A percentile compares a stretch with the other conserved stretches of the same genome.
Conservation (phyloP, 768 basidiomycete species). For the Suillus subaureus region DNA sequence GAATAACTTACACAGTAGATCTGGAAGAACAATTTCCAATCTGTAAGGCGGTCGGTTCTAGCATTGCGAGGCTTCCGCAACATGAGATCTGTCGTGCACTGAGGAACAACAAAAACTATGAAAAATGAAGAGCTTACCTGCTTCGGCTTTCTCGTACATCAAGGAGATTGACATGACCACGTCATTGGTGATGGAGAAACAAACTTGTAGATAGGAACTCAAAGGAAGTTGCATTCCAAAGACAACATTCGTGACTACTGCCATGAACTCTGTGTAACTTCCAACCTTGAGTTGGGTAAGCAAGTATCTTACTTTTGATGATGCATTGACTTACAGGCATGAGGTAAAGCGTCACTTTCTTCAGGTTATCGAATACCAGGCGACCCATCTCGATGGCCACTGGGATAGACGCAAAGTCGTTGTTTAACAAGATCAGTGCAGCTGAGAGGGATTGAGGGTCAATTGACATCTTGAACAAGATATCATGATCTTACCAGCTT, state of each 20-base stretch:
- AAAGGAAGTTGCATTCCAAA: slow-evolving; percentile 61
- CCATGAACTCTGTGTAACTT: slow-evolving; percentile 61
- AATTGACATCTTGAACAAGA: neutral
- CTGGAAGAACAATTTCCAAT: slow-evolving; percentile 51
- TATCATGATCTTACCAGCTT: slow-evolving; percentile 43
- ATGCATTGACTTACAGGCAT: slow-evolving; percentile 38
- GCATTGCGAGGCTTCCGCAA: slow-evolving; percentile 50
- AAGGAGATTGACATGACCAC: slow-evolving; percentile 53
- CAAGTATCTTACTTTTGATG: slow-evolving; percentile 6
- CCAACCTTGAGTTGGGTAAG: slow-evolving; percentile 39
- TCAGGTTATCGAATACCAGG: slow-evolving; percentile 59
- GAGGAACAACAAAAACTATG: neutral
- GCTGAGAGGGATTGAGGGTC: slow-evolving; percentile 23
- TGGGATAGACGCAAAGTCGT: slow-evolving; percentile 60
- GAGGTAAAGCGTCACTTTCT: slow-evolving; percentile 51
- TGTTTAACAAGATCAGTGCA: slow-evolving; percentile 55
- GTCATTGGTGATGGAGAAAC: slow-evolving; percentile 58
- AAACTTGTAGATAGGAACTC: slow-evolving; percentile 55
- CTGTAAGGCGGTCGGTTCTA: slow-evolving; percentile 50
- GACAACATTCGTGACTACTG: slow-evolving; percentile 56
- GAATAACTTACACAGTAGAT: slow-evolving; percentile 44
- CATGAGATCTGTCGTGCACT: slow-evolving; percentile 40
- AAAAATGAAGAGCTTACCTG: slow-evolving; percentile 30
- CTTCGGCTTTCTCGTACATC: slow-evolving; percentile 55
- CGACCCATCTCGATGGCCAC: slow-evolving; percentile 62